phyloP scores from a whole-genome alignment of 345 rosid species.

The Cardiospermum halicacabum region DNA sequence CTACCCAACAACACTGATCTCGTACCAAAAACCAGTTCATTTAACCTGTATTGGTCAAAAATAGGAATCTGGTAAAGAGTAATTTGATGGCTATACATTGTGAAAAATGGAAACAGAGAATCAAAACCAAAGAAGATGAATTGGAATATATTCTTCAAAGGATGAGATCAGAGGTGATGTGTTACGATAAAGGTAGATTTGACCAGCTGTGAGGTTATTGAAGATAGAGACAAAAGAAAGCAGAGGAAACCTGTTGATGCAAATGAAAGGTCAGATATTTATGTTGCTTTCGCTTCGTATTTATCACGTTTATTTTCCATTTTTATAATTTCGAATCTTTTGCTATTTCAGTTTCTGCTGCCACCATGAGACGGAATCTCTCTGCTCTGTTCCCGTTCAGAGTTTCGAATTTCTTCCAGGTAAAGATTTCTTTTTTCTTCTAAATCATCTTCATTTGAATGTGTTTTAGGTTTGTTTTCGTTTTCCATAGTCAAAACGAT shows the following conservation, averaged over 20 bases:
- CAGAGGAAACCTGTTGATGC: neutral
- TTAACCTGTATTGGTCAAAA: too few species aligned
- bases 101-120: too few species aligned
- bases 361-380: slow-evolving; percentile 30
- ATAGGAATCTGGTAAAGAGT: too few species aligned
- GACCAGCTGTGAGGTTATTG: neutral
- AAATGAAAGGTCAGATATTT: neutral
- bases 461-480: neutral
- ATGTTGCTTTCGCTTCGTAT: neutral
- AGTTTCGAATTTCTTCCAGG: slow-evolving; percentile 21
- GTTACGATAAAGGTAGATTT: too few species aligned
- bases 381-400: slow-evolving; percentile 29
- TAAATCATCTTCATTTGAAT: neutral
- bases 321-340: neutral
- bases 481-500: neutral
- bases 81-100: too few species aligned
- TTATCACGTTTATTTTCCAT: neutral
- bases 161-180: too few species aligned
- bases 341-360: slow-evolving; percentile 9
- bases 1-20: too few species aligned
- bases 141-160: too few species aligned
- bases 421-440: slow-evolving; percentile 9
- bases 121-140: too few species aligned
- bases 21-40: too few species aligned
- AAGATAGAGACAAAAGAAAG: too few species aligned